A percentile compares a stretch with the other conserved stretches of the same genome.
Evolutionary conservation across 768 basidiomycete species (phyloP).

Genomic region (Leccinum longicurvipes): DNA sequence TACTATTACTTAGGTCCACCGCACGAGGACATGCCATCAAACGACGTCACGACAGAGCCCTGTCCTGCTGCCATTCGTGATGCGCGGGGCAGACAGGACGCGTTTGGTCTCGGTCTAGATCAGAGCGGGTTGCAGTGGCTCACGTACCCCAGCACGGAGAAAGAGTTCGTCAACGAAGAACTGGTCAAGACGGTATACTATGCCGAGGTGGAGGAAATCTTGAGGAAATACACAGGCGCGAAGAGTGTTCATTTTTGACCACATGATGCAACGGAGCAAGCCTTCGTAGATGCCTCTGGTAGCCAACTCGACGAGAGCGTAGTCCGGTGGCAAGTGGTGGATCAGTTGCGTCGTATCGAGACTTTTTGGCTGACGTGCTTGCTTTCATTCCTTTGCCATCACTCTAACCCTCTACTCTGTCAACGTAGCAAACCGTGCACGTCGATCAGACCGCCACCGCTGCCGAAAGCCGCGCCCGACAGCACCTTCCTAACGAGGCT

Average conservation of each 20-base stretch:
- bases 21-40: constrained; percentile 20
- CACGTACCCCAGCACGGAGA: constrained; percentile 31
- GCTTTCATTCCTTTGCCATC: too few species aligned
- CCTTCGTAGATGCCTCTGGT: background rate
- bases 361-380: too few species aligned
- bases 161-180: constrained; percentile 36
- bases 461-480: constrained; percentile 31
- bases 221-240: constrained; percentile 37
- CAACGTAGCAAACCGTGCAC: constrained; percentile 34
- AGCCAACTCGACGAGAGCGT: constrained; percentile 3
- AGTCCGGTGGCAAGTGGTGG: constrained; percentile 28
- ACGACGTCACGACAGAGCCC: constrained; percentile 22
- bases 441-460: constrained; percentile 40
- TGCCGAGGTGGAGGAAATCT: constrained; percentile 35
- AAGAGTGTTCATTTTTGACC: constrained; percentile 41
- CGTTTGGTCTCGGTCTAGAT: constrained; percentile 31
- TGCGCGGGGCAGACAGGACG: constrained; percentile 27
- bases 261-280: constrained; percentile 31
- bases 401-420: too few species aligned
- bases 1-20: constrained; percentile 30
- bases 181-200: constrained; percentile 33
- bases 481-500: constrained; percentile 38
- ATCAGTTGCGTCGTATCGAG: too few species aligned
- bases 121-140: constrained; percentile 41
- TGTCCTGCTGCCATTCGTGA: constrained; percentile 21